phyloP scores from a whole-genome alignment of 2,329 filamentous ascomycete species.

The Aspergillus calidoustus region DNA sequence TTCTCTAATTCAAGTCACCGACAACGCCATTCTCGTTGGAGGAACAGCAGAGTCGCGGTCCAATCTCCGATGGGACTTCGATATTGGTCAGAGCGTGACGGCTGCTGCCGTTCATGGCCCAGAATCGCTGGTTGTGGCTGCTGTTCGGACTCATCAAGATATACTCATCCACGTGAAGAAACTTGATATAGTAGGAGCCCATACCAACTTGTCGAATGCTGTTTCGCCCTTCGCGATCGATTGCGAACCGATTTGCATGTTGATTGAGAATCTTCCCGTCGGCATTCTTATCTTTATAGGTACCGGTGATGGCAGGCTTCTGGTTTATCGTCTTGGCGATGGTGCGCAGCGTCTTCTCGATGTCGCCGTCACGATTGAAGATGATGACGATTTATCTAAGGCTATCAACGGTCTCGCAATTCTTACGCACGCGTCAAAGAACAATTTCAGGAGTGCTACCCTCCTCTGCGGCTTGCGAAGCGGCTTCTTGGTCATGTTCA shows the following conservation, averaged over 20 bases:
- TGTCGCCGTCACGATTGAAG: slow-evolving; percentile 28
- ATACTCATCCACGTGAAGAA: slow-evolving; percentile 36
- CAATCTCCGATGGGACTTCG: slow-evolving; percentile 30
- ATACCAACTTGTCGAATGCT: slow-evolving; percentile 29
- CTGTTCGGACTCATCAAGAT: slow-evolving; percentile 30
- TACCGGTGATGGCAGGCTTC: slow-evolving; percentile 43
- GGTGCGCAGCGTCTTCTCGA: slow-evolving; percentile 30
- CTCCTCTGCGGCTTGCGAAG: slow-evolving; percentile 53
- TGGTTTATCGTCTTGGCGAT: slow-evolving; percentile 35
- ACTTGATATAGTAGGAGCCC: slow-evolving; percentile 23
- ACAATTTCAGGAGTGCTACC: slow-evolving; percentile 23
- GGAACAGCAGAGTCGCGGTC: slow-evolving; percentile 26
- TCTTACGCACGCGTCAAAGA: slow-evolving; percentile 27
- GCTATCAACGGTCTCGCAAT: slow-evolving; percentile 42
- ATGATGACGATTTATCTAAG: slow-evolving; percentile 35
- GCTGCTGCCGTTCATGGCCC: slow-evolving; percentile 37
- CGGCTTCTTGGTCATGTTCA: slow-evolving; percentile 47
- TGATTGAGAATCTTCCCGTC: slow-evolving; percentile 34
- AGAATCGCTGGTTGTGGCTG: slow-evolving; percentile 35
- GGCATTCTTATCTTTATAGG: slow-evolving; percentile 44
- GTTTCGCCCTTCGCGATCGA: slow-evolving; percentile 30
- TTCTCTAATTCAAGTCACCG: slow-evolving; percentile 49
- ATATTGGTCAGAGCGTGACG: slow-evolving; percentile 29
- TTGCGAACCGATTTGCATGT: slow-evolving; percentile 44
- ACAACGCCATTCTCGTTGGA: slow-evolving; percentile 39